These are phyloP conservation scores for Microcyclosporella mali DNA, from an alignment of 2,329 filamentous ascomycete species.

Conservation along the genomic window DNA sequence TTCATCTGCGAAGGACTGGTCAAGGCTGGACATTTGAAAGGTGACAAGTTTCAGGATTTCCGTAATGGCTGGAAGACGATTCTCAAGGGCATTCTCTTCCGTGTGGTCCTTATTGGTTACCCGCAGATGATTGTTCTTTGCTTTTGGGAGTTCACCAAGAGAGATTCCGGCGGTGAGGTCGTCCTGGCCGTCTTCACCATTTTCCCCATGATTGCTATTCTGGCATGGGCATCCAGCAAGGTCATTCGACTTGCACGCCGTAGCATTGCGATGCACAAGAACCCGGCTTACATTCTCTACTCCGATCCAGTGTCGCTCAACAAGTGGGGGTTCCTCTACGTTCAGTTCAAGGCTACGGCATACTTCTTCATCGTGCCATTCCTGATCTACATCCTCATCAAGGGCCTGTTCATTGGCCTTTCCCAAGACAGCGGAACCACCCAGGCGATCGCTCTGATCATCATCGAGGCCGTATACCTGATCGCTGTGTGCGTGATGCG, in stretches of 20 bases:
- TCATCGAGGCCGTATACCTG: constrained; percentile 74
- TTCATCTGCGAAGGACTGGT: constrained; percentile 68
- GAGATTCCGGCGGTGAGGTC: constrained; percentile 78
- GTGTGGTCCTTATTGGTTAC: constrained; percentile 81
- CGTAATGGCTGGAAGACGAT: constrained; percentile 90
- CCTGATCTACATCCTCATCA: constrained; percentile 73
- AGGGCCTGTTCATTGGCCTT: constrained; percentile 82
- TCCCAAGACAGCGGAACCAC: constrained; percentile 63
- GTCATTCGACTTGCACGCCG: constrained; percentile 83
- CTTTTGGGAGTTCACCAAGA: constrained; percentile 85
- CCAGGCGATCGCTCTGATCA: constrained; percentile 74
- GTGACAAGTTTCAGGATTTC: constrained; percentile 86
- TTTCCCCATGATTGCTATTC: constrained; percentile 67
- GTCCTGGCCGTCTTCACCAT: constrained; percentile 86
- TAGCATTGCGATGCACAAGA: constrained; percentile 87
- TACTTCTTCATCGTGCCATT: constrained; percentile 90
- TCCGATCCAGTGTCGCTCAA: constrained; percentile 90
- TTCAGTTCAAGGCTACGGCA: constrained; percentile 89
- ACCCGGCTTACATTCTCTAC: constrained; percentile 93
- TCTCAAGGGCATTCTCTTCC: constrained; percentile 88
- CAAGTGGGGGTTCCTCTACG: constrained; percentile 97
- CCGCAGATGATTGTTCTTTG: constrained; percentile 86
- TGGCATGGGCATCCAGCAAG: constrained; percentile 83
- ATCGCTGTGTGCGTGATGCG: constrained; percentile 73
- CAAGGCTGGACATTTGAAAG: constrained; percentile 70